phyloP scores from a whole-genome alignment of 179 eudicot genomes.

The Spergularia azorica region DNA sequence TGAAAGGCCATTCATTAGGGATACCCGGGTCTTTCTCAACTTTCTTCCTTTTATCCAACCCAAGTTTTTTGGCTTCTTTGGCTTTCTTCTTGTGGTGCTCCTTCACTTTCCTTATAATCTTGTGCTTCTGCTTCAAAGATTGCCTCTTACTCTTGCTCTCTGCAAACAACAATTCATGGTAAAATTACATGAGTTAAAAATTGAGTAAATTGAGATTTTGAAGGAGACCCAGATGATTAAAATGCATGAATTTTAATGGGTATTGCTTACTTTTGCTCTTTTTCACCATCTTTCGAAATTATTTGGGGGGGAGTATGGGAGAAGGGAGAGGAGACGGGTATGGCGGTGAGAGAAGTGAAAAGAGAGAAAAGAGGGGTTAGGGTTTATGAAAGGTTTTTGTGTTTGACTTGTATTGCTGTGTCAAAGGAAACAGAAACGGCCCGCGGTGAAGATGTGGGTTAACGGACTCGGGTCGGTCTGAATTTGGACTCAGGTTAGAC shows the following conservation, averaged over 20 bases:
- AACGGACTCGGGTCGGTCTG: too few species aligned
- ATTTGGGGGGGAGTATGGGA: not conserved
- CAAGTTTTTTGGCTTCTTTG: slow-evolving; percentile 87
- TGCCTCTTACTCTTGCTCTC: slow-evolving; percentile 96
- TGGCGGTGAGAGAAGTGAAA: not conserved
- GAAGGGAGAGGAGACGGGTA: not conserved
- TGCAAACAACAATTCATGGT: slow-evolving; percentile 25
- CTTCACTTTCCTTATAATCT: slow-evolving; percentile 78
- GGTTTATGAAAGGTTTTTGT: not conserved
- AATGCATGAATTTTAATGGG: not conserved
- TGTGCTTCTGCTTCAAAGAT: slow-evolving; percentile 72
- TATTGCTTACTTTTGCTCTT: slow-evolving; percentile 61
- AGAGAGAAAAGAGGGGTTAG: slow-evolving; percentile 10
- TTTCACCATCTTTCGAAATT: slow-evolving; percentile 54
- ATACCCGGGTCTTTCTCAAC: slow-evolving; percentile 96
- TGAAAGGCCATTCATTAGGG: slow-evolving; percentile 98
- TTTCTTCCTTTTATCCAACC: slow-evolving; percentile 57
- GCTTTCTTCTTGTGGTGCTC: slow-evolving; percentile 96
- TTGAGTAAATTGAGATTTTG: not conserved
- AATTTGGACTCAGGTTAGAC: too few species aligned
- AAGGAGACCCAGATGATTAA: not conserved
- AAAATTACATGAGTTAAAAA: not conserved
- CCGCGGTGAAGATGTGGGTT: not conserved
- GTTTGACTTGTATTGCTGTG: too few species aligned
- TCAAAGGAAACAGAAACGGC: not conserved